A percentile compares a stretch with the other conserved stretches of the same genome.
These are phyloP conservation scores for Fimicolochytrium jonesii DNA, from an alignment of 192 early-diverging fungal genomes.

Conservation along the genomic window DNA sequence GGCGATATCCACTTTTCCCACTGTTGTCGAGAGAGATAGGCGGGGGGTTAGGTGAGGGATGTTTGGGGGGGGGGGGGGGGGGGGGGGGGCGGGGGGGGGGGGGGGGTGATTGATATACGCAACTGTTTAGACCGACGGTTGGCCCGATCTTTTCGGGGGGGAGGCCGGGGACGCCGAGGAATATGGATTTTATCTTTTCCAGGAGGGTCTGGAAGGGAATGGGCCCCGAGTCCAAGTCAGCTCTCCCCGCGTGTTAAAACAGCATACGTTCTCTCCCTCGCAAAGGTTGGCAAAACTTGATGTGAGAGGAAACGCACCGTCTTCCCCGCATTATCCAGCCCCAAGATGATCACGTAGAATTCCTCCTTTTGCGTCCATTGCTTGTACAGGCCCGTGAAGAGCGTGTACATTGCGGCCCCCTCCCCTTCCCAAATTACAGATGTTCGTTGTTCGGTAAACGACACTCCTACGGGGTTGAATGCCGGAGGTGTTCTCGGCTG, in stretches of 20 bases:
- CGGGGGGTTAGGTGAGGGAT: not conserved
- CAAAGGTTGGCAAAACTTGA: too few species aligned
- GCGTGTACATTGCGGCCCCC: conserved; percentile 84
- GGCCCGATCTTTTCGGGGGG: conserved; percentile 87
- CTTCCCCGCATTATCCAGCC: conserved; percentile 97
- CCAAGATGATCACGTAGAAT: conserved; percentile 92
- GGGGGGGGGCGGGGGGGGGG: too few species aligned
- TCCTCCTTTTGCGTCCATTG: conserved; percentile 87
- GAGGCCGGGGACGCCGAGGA: conserved; percentile 66
- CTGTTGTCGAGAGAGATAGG: conserved; percentile 30
- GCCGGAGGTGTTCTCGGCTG: too few species aligned
- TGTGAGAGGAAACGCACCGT: conserved; percentile 50
- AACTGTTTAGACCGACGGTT: conserved; percentile 92
- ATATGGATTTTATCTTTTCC: conserved; percentile 83
- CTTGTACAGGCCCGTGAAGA: conserved; percentile 84
- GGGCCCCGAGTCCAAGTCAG: too few species aligned
- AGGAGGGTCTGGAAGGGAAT: conserved; percentile 73
- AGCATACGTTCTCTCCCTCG: too few species aligned
- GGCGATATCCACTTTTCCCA: conserved; percentile 72
- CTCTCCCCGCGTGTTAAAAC: too few species aligned
- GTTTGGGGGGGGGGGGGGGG: too few species aligned
- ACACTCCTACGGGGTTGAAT: too few species aligned
- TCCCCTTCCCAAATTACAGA: too few species aligned
- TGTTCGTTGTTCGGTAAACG: too few species aligned
- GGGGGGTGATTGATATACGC: conserved; percentile 14